Percentiles rank a stretch among this genome's conserved stretches.
Evolutionary conservation across 116 monocot species (phyloP).

Genomic region (Trichopus zeylanicus): DNA sequence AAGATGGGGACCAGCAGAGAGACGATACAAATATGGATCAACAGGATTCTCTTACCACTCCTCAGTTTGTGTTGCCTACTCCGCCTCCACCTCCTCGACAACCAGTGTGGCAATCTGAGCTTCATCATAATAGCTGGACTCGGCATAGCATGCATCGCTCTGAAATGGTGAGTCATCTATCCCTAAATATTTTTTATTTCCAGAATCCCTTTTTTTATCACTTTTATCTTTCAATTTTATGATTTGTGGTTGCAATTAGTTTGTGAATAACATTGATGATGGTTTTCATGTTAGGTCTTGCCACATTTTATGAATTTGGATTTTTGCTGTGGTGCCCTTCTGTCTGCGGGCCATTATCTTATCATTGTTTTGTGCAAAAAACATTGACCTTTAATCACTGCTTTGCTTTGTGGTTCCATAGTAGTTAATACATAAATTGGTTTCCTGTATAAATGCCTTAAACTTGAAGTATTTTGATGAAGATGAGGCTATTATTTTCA

Average conservation of each 20-base stretch:
- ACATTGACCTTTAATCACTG: not conserved
- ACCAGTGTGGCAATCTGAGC: constrained; percentile 46
- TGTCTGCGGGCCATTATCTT: no score
- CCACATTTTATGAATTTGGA: no score
- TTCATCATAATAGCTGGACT: constrained; percentile 61
- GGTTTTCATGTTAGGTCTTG: no score
- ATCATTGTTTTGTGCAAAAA: no score
- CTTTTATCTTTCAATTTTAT: no score
- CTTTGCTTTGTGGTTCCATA: not conserved
- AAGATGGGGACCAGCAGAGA: constrained; percentile 25
- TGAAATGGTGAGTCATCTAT: constrained; percentile 45
- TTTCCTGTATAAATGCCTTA: not conserved
- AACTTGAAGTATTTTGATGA: not conserved
- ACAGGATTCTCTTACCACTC: constrained; percentile 28
- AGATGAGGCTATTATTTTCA: not conserved
- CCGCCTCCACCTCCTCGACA: constrained; percentile 63
- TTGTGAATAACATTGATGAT: no score
- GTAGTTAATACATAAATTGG: not conserved
- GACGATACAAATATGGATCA: constrained; percentile 21
- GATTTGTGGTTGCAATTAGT: no score
- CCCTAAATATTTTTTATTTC: not conserved
- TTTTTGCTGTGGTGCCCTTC: no score
- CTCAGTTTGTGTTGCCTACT: constrained; percentile 24
- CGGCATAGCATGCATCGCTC: constrained; percentile 54
- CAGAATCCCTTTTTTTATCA: no score